phyloP scores from a whole-genome alignment of 2,329 filamentous ascomycete genomes.

The Colletotrichum sansevieriae region DNA sequence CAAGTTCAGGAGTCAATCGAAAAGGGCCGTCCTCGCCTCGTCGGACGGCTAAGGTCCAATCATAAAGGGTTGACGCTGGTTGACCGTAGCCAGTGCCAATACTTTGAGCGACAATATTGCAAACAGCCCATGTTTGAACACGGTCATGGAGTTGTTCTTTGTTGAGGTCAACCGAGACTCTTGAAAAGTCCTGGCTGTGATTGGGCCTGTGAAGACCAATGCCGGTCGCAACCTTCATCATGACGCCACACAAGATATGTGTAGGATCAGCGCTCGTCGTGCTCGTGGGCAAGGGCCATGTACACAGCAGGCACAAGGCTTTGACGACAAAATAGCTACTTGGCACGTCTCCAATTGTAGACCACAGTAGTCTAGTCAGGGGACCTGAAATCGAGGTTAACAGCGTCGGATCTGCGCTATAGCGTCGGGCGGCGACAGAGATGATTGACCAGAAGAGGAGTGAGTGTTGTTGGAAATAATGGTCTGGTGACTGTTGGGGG shows the following conservation, averaged over 20 bases:
- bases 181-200: conserved; percentile 85
- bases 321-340: conserved; percentile 86
- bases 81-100: conserved; percentile 88
- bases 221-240: conserved; percentile 89
- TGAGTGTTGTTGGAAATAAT: conserved; percentile 81
- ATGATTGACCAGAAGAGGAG: conserved; percentile 90
- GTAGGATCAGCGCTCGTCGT: conserved; percentile 84
- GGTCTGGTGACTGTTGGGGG: conserved; percentile 74
- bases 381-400: conserved; percentile 77
- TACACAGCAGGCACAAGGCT: conserved; percentile 82
- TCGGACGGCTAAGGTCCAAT: conserved; percentile 76
- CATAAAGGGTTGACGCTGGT: conserved; percentile 82
- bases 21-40: conserved; percentile 71
- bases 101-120: conserved; percentile 85
- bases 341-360: conserved; percentile 81
- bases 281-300: conserved; percentile 86
- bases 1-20: conserved; percentile 71
- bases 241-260: conserved; percentile 83
- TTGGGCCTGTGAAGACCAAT: conserved; percentile 86
- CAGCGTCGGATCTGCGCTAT: conserved; percentile 71
- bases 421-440: conserved; percentile 80
- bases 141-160: conserved; percentile 84
- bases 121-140: conserved; percentile 85
- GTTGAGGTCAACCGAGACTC: conserved; percentile 79
- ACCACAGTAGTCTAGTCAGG: conserved; percentile 80